These are phyloP conservation scores for Rhodosporidiobolus odoratus DNA, from an alignment of 768 basidiomycete genomes.

Conservation along the genomic window DNA sequence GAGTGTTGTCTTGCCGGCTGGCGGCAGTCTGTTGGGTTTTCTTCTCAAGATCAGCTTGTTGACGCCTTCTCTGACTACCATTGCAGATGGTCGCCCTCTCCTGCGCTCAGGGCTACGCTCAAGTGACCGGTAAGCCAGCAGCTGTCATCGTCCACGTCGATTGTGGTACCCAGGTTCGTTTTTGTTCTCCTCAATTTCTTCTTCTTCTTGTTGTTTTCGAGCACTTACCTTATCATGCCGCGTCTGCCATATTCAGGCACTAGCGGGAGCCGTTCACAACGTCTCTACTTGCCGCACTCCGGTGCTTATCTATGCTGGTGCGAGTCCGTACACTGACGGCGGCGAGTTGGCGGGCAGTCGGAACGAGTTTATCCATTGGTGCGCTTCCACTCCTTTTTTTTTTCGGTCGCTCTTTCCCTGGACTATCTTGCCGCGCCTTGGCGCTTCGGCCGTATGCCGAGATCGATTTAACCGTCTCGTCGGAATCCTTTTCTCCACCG, in stretches of 20 bases:
- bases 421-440: background rate
- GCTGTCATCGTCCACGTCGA: conserved; percentile 66
- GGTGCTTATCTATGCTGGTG: conserved; percentile 66
- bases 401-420: background rate
- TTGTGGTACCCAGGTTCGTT: conserved; percentile 31
- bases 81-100: conserved; percentile 61
- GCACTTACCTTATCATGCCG: background rate
- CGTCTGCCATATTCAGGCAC: conserved; percentile 49
- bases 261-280: conserved; percentile 69
- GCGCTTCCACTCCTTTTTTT: background rate
- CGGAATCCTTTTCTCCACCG: background rate
- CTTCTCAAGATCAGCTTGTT: no score
- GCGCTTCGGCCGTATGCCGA: no score
- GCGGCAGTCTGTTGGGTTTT: no score
- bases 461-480: no score
- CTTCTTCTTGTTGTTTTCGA: no score
- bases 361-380: conserved; percentile 71
- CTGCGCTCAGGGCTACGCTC: conserved; percentile 66
- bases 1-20: no score
- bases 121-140: conserved; percentile 62
- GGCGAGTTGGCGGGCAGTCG: conserved; percentile 60
- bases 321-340: conserved; percentile 58
- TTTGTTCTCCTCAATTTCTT: no score
- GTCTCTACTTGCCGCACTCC: conserved; percentile 60
- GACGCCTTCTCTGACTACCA: background rate